phyloP scores from a whole-genome alignment of 108 stramenopile genomes.

The Phaeodactylum tricornutum region DNA sequence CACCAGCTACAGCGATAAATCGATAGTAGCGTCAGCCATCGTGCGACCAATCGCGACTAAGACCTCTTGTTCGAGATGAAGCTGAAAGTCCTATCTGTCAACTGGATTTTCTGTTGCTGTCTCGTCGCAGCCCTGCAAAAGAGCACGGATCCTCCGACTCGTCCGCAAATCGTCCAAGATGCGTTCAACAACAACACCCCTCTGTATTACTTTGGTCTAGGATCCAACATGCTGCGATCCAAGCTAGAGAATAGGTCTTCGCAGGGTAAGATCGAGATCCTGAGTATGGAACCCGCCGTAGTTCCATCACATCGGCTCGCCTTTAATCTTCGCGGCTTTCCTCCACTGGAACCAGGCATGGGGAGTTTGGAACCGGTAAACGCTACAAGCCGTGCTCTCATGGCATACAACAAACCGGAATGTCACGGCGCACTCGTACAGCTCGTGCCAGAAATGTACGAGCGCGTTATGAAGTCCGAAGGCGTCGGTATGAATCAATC shows the following conservation, averaged over 20 bases:
- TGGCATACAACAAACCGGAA: constrained; percentile 24
- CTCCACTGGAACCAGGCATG: constrained; percentile 48
- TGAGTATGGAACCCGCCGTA: constrained; percentile 24
- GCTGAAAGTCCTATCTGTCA: no score
- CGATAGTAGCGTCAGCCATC: no score
- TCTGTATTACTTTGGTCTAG: constrained; percentile 49
- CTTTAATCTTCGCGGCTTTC: constrained; percentile 44
- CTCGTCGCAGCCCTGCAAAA: no score
- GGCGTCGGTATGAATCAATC: constrained; percentile 26
- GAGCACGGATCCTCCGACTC: no score
- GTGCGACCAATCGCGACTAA: no score
- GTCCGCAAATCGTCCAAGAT: neutral
- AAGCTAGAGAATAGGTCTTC: constrained; percentile 35
- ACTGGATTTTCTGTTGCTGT: no score
- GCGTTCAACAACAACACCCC: constrained; percentile 3
- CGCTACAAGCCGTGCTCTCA: constrained; percentile 12
- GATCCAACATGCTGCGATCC: constrained; percentile 32
- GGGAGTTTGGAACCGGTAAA: constrained; percentile 29
- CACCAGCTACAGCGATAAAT: no score
- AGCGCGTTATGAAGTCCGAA: constrained; percentile 34
- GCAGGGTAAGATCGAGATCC: constrained; percentile 20
- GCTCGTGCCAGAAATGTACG: constrained; percentile 36
- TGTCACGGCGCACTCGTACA: constrained; percentile 43
- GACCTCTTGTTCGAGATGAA: no score
- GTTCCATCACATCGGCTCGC: constrained; percentile 31